Base-by-base conservation (phyloP, 2,329 filamentous ascomycete species). In the Penicillium sp. region DNA sequence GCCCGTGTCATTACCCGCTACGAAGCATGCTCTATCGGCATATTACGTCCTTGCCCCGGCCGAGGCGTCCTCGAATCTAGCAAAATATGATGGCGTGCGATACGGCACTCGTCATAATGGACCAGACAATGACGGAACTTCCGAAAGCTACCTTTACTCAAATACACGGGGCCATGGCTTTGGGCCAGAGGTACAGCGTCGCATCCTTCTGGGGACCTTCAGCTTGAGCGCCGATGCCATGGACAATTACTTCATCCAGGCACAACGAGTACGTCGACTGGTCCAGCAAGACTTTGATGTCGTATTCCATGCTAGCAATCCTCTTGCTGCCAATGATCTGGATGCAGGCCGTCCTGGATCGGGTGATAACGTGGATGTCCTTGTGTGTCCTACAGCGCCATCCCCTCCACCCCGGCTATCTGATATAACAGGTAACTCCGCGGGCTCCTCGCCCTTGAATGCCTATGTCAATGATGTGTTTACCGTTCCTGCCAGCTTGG, bases 41-140 rank as follows among this genome's bases (percentile, higher is more conserved):
- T 99, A 99, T 79, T 99, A 99, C 74, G 85, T 99, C 55, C 87
- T 99, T 55, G 96, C 95, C 0, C 91, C 95, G 0, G 93, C 95
- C 16, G 95, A 99, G 76, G 95, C 95, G 3, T 91, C 91, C 1
- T 98, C 93, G 16, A 99, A 99, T 68, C 84, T 99, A 2, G 91
- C 95, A 56, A 97, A 96, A 73, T 99, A 97, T 73, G 96, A 99
- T 68, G 95, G 95, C 21, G 86, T 98, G n/a, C 89, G 95, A 11
- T 99, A 96, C 74, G 95, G 95, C 1, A 81, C 80, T 21, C 82
- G 86, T 29, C 77, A 73, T 1, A 73, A 76, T 10, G 69, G 68
- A 10, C 63, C 69, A n/a, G 85, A 85, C 55, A 79, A 82, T 6
- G 80, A 78, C 11, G 81, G 82, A 9, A 81, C 84, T n/a, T 43